Conservation (phyloP, 2,329 filamentous ascomycete species). For the Fonsecaea monophora region DNA sequence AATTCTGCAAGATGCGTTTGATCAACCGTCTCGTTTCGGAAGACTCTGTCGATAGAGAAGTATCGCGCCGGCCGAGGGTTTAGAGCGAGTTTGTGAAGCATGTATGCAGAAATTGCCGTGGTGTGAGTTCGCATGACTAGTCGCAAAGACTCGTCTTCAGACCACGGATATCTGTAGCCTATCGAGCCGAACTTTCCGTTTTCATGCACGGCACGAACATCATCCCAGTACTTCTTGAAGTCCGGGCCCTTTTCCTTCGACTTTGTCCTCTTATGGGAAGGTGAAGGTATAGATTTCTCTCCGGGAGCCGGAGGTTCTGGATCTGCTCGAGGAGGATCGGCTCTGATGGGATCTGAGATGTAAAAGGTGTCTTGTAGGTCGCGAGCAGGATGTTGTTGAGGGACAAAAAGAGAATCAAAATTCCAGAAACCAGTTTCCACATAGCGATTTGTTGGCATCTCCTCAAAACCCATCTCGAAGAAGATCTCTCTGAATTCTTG, state of each 20-base stretch:
- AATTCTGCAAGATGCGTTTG: constrained; percentile 97
- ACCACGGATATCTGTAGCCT: constrained; percentile 95
- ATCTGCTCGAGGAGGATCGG: constrained; percentile 70
- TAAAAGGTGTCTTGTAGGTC: constrained; percentile 99
- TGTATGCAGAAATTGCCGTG: constrained; percentile 86
- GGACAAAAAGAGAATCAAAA: constrained; percentile 95
- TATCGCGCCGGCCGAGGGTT: constrained; percentile 88
- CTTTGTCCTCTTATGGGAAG: constrained; percentile 61
- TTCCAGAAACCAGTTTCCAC: constrained; percentile 99
- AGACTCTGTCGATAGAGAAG: constrained; percentile 98
- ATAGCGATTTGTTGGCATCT: constrained; percentile 94
- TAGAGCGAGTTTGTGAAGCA: constrained; percentile 86
- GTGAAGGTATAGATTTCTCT: constrained; percentile 52
- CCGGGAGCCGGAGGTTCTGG: constrained; percentile 53
- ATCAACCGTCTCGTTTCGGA: constrained; percentile 96
- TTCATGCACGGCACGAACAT: constrained; percentile 86
- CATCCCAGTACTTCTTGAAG: constrained; percentile 86
- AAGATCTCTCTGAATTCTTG: constrained; percentile 97
- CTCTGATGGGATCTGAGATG: constrained; percentile 83
- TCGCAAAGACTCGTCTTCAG: constrained; percentile 80
- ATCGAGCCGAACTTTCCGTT: constrained; percentile 92
- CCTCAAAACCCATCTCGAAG: constrained; percentile 98
- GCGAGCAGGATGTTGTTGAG: constrained; percentile 95
- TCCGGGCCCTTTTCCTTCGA: constrained; percentile 59
- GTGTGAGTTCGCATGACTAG: constrained; percentile 96